These are phyloP conservation scores for Gastrolobium bilobum DNA, from an alignment of 306 rosid species.

Conservation along the genomic window DNA sequence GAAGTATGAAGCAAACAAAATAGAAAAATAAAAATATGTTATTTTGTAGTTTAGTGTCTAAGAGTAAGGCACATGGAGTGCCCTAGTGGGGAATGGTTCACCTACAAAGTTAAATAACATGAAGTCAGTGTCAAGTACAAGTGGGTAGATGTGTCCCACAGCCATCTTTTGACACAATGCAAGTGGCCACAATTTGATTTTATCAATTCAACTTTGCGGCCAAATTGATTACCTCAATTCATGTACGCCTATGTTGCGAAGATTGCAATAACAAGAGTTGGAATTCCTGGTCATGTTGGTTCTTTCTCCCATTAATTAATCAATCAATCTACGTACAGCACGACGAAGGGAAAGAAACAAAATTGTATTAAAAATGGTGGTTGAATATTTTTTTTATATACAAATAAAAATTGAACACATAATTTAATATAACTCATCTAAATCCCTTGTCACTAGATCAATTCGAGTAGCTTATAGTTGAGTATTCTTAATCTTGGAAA, in stretches of 20 bases:
- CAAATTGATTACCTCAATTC: constrained; percentile 22
- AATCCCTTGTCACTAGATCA: too few species aligned
- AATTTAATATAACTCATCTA: too few species aligned
- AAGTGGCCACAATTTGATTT: constrained; percentile 45
- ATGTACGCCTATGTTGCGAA: not conserved
- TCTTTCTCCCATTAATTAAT: not conserved
- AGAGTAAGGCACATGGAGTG: constrained; percentile 37
- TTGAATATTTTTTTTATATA: not conserved
- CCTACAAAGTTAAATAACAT: not conserved
- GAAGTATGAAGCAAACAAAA: constrained; percentile 22
- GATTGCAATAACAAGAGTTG: constrained; percentile 1
- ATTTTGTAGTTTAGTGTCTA: constrained; percentile 45
- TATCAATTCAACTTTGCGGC: constrained; percentile 4
- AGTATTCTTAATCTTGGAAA: constrained; percentile 29
- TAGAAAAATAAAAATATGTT: constrained; percentile 4
- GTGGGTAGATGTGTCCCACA: constrained; percentile 50
- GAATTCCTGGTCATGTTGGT: not conserved
- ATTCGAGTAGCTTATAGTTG: too few species aligned
- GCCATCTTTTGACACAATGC: constrained; percentile 27
- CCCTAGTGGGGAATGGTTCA: constrained; percentile 42
- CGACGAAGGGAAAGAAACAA: not conserved
- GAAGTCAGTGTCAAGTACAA: constrained; percentile 44
- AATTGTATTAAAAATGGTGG: not conserved
- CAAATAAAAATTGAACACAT: too few species aligned
- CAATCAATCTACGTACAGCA: not conserved